These are phyloP conservation scores for Marchantia polymorpha DNA, from an alignment of 225 moss, liverwort and hornwort species.

Conservation along the genomic window DNA sequence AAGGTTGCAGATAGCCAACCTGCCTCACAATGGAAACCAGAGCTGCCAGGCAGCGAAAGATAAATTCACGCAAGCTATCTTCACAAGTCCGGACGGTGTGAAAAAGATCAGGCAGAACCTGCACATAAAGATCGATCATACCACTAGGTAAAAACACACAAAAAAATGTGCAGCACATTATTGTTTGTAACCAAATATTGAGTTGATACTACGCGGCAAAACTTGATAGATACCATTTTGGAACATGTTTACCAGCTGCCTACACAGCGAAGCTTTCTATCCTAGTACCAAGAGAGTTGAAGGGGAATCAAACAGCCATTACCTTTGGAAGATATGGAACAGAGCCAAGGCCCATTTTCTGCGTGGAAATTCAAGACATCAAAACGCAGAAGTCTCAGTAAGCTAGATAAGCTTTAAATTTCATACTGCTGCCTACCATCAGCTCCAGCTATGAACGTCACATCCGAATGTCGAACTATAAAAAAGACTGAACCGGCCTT, in stretches of 20 bases:
- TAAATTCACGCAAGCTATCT: conserved; percentile 88
- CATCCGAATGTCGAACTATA: too few species aligned
- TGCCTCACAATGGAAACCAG: conserved; percentile 88
- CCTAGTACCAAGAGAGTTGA: background rate
- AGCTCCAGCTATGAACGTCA: too few species aligned
- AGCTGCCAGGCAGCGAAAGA: conserved; percentile 74
- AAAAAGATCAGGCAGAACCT: conserved; percentile 95
- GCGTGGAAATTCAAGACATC: conserved; percentile 29
- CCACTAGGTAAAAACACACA: background rate
- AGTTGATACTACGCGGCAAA: too few species aligned
- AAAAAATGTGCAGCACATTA: background rate
- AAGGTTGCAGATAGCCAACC: conserved; percentile 37
- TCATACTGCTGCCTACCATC: too few species aligned
- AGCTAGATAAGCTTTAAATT: too few species aligned
- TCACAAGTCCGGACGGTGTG: conserved; percentile 77
- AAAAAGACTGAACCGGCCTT: too few species aligned
- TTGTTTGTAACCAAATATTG: too few species aligned
- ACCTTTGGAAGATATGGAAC: conserved; percentile 98
- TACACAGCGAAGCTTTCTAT: background rate
- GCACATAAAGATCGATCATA: conserved; percentile 29
- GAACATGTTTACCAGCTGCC: background rate
- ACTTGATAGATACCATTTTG: background rate
- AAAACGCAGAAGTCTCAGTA: background rate
- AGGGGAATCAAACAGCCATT: background rate
- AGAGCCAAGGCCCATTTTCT: conserved; percentile 98